Base-by-base conservation (phyloP, 1,284 basidiomycete species). In the Erythrobasidium hasegawianum region DNA sequence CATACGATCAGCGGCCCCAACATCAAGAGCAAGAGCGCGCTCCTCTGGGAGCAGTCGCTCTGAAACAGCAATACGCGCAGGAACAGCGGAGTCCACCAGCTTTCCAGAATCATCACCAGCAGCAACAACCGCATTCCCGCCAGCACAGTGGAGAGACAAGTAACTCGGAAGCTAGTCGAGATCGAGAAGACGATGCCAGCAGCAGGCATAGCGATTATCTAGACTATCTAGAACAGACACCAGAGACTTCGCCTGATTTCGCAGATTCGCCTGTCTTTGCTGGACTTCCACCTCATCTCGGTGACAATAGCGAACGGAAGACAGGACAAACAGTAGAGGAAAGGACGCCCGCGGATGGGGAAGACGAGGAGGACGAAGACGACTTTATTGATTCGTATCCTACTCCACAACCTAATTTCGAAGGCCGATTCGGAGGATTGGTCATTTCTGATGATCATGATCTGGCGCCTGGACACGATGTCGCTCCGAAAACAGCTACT, bases 331-430 rank as follows among this genome's bases (percentile, higher is more conserved):
- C 13, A 16, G 39, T 3, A 13, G 53, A 22, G 38, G 16, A 13
- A 27, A 10, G 49, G 14, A 26, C 9, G 22, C 16, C 26, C 20
- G 38, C 16, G 52, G 54, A 50, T 29, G 27, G 7, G 27, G 26
- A 26, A 8, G 61, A 58, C 22, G 43, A 52, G 11, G 55, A 57
- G 26, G 27, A 57, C 38, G 61, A 43, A 20, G 62, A 65, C 29
- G 62, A 65, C 47, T 57, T 65, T 18, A 57, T 65, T 18, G 62
- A 65, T 43, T 65, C 62, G 4, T 65, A 65, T 55, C 62, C 62
- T 27, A 65, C 62, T 2, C 62, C 62, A 13, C 55, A 57, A 39
- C 55, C 41, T 20, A 20, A 45, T 26, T 65, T 65, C 24, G 45
- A 40, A 24, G 62, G 56, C 29, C 20, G 62, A 10, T 65, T 65